Conservation (phyloP, 306 rosid species). For the Gastrolobium bilobum region DNA sequence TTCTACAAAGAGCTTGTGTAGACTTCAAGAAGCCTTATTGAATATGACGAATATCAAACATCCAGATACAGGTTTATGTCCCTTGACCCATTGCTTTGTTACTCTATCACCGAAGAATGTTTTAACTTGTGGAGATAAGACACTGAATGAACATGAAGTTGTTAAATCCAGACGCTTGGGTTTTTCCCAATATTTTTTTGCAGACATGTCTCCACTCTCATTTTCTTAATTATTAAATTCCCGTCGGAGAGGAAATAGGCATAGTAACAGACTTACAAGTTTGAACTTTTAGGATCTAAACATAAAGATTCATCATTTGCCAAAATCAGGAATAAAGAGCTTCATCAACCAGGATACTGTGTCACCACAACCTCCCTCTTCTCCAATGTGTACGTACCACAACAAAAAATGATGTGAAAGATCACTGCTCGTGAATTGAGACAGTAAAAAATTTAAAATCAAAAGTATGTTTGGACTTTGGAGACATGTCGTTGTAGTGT, state of each 20-base stretch:
- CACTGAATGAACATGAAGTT: neutral
- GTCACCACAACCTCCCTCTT: too few species aligned
- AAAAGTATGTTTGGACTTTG: neutral
- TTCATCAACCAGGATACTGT: too few species aligned
- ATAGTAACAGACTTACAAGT: neutral
- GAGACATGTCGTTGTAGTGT: neutral
- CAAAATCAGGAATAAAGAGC: too few species aligned
- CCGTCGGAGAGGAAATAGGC: conserved; percentile 1
- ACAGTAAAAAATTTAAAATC: neutral
- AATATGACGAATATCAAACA: neutral
- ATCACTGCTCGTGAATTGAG: neutral
- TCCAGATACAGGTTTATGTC: neutral
- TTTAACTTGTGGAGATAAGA: neutral
- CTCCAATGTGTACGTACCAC: too few species aligned
- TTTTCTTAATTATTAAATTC: conserved; percentile 10
- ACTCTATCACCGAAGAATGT: neutral
- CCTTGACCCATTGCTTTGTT: neutral
- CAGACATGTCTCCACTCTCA: neutral
- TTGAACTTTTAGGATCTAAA: neutral
- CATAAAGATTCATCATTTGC: too few species aligned
- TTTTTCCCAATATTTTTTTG: conserved; percentile 41
- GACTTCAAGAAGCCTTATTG: conserved; percentile 25
- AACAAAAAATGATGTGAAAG: too few species aligned
- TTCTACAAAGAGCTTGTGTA: neutral
- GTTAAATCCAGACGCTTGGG: conserved; percentile 5